These are phyloP conservation scores for Curvularia hawaiiensis DNA, from an alignment of 2,329 filamentous ascomycete species.

Conservation along the genomic window DNA sequence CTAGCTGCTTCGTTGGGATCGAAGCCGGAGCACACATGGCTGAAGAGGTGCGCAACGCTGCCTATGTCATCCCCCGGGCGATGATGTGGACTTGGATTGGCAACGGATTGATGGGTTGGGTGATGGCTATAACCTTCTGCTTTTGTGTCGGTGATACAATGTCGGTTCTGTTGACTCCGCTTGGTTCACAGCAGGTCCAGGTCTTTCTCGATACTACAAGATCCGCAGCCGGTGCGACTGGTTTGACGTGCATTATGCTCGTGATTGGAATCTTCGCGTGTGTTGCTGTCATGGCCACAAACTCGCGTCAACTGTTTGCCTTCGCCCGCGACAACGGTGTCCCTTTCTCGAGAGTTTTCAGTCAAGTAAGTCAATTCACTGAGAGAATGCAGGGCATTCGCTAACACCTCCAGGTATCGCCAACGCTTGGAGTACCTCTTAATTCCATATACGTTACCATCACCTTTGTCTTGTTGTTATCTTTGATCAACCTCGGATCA, in stretches of 20 bases:
- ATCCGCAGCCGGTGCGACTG: neutral
- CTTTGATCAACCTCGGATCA: neutral
- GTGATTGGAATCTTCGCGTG: neutral
- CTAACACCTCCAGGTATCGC: neutral
- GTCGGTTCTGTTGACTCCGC: neutral
- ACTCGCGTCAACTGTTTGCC: neutral
- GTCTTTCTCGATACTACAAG: neutral
- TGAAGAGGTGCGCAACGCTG: neutral
- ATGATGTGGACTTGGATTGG: neutral
- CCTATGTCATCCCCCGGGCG: neutral
- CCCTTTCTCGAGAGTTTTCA: neutral
- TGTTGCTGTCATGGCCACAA: neutral
- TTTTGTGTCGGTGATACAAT: neutral
- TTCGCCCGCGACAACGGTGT: neutral
- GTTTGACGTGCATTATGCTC: neutral
- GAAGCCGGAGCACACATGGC: neutral
- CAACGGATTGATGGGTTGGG: neutral
- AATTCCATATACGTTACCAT: neutral
- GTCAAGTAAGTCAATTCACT: neutral
- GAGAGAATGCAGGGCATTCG: neutral
- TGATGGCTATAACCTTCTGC: neutral
- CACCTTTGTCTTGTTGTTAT: neutral
- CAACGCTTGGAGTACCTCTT: neutral
- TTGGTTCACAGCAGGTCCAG: neutral
- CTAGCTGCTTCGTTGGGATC: neutral